Percentiles rank a stretch among this genome's conserved stretches.
These are phyloP conservation scores for Hypoxylon sp. DNA, from an alignment of 2,329 filamentous ascomycete species.

Conservation along the genomic window DNA sequence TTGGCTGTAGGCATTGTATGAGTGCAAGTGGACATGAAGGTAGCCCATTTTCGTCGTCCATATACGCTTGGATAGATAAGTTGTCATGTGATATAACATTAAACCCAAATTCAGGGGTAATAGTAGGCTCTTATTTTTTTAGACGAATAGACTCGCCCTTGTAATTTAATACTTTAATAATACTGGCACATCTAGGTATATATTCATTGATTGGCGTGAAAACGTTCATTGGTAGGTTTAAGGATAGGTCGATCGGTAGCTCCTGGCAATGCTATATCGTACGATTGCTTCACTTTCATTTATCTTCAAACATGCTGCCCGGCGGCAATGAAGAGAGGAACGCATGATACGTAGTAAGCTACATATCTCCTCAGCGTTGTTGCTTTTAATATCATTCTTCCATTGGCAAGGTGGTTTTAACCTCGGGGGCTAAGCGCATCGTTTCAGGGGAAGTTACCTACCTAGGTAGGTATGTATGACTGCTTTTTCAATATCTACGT, in stretches of 20 bases:
- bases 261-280: background rate
- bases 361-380: background rate
- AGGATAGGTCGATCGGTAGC: background rate
- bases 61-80: background rate
- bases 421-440: background rate
- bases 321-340: slow-evolving; percentile 4
- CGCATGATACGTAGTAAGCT: slow-evolving; percentile 15
- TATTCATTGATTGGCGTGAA: background rate
- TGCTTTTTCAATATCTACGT: too few relatives aligned
- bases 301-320: background rate
- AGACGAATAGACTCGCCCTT: background rate
- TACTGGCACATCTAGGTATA: background rate
- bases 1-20: background rate
- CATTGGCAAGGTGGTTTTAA: background rate
- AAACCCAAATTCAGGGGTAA: background rate
- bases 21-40: background rate
- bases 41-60: background rate
- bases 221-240: background rate
- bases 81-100: background rate
- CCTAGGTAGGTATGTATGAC: background rate
- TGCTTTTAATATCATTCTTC: background rate
- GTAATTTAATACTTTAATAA: background rate
- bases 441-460: background rate
- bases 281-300: slow-evolving; percentile 1
- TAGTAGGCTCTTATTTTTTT: background rate